Conservation (phyloP, 2,329 filamentous ascomycete genomes). For the Drechslerella dactyloides region DNA sequence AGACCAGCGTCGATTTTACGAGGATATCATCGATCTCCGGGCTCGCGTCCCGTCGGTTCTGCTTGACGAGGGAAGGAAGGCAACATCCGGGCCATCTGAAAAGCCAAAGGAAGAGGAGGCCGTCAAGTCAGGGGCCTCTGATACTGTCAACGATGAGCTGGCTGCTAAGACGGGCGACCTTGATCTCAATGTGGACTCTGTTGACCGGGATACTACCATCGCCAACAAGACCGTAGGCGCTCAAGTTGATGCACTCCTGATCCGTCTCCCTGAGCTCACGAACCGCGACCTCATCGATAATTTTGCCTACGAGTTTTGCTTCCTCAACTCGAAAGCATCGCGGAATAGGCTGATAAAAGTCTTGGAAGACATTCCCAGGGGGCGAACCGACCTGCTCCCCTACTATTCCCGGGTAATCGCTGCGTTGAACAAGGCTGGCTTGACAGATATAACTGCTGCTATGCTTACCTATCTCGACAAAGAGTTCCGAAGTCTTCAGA, state of each 20-base stretch:
- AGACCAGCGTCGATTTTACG: slow-evolving; percentile 96
- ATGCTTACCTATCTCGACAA: slow-evolving; percentile 91
- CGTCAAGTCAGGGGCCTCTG: slow-evolving; percentile 57
- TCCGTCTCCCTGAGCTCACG: slow-evolving; percentile 86
- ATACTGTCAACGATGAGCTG: slow-evolving; percentile 75
- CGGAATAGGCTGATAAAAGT: slow-evolving; percentile 92
- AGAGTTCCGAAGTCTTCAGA: slow-evolving; percentile 93
- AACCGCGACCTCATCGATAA: slow-evolving; percentile 92
- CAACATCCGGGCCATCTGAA: slow-evolving; percentile 62
- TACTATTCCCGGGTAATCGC: slow-evolving; percentile 91
- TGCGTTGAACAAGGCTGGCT: slow-evolving; percentile 82
- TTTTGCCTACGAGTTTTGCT: slow-evolving; percentile 94
- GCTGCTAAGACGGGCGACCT: slow-evolving; percentile 63
- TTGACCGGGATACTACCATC: slow-evolving; percentile 91
- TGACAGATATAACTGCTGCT: slow-evolving; percentile 91
- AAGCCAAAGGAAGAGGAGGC: slow-evolving; percentile 62
- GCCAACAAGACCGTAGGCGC: slow-evolving; percentile 97
- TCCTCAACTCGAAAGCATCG: slow-evolving; percentile 96
- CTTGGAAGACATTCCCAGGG: slow-evolving; percentile 91
- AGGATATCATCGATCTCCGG: slow-evolving; percentile 92
- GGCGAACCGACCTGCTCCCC: slow-evolving; percentile 86
- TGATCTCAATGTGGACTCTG: slow-evolving; percentile 63
- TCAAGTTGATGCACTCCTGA: slow-evolving; percentile 88
- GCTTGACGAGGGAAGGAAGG: slow-evolving; percentile 89
- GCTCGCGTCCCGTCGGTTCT: slow-evolving; percentile 94